Base-by-base conservation (phyloP, 495 filamentous ascomycete genomes). In the Cryomyces minteri region DNA sequence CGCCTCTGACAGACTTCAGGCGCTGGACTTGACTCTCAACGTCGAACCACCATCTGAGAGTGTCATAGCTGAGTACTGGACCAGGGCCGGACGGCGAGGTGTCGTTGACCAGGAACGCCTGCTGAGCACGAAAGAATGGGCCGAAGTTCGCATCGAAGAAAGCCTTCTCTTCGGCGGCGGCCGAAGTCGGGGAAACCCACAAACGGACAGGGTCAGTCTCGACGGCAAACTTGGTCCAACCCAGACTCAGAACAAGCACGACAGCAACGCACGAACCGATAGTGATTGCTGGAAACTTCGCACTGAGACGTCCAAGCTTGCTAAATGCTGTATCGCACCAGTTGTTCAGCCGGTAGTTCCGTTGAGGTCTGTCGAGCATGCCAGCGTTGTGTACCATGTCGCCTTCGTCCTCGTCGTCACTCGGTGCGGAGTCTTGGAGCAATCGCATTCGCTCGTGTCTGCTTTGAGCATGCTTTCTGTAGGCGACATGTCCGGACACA, bases 81-180 rank as follows among this genome's bases (percentile, higher is more conserved):
- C 80, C 79, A 18, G 73, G 71, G 0, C 72, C 77, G 6, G 64
- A 65, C 6, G 67, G 50, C 7, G 70, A 59, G 5, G 76, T 85
- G 53, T 94, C 86, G 51, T 96, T 98, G 46, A 96, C 83, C 33
- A 98, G 58, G 58, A 96, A 96, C 2, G 79, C 77, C 62, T 96
- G 88, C 59, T 98, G 82, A 4, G 88, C 80, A 11, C 90, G 84
- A 58, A 83, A 96, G 59, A 98, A 98, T 2, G 92, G 84, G 1
- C 88, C 92, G 57, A 98, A 98, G 46, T 83, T 86, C n/a, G 74
- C 62, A 60, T 96, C 90, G 54, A 95, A 98, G 59, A 90, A 96
- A 10, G 70, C 68, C 64, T 98, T 98, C 60, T 96, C 92, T 60
- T 85, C 70, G 0, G 90, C 88, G 11, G 92, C 88, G 38, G 76